Base-by-base conservation (phyloP, 805 yeast species). In the Candida chilensis region DNA sequence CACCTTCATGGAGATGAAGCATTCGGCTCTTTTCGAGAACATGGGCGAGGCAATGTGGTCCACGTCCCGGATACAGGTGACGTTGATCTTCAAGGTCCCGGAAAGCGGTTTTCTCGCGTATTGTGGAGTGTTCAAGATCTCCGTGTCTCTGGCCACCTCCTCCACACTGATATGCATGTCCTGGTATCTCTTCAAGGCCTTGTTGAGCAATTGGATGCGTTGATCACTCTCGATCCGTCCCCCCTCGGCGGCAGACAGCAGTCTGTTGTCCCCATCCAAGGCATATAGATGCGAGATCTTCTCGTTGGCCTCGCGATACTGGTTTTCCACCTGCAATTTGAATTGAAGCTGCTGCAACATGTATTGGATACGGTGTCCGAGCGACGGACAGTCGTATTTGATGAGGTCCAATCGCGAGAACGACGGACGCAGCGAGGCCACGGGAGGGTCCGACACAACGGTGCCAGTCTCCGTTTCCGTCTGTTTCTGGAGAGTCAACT, bases 311-410 rank as follows among this genome's bases (percentile, higher is more conserved):
- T 79, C 90, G 44, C 79, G 78, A 55, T 90, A 92, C 55, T 92
- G 95, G 43, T 84, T 77, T 52, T 92, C 99, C 22, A 90, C 94
- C 47, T 90, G 92, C 27, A 90, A 67, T 55, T 92, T 92, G 54
- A 90, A 87, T 50, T 88, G 95, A 36, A 92, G 66, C 54, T 87
- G 94, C 57, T 88, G 96, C 32, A 90, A 69, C 97, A 92, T 88
- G 44, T 84, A 78, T 55, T 86, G 96, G 47, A 92, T 92, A 38
- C 92, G 74, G 45, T 92, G 96, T 8, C 96, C 96, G 41, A 92
- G 61, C 0, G 94, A 84, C 1, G 96, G 96, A 43, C 95, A 84
- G 45, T 92, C 96, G 48, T 86, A 87, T 44, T 87, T 87, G 49
- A 86, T 69, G 33, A 92, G 64, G 51, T 92, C 98, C 40, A 83